Evolutionary conservation across 345 rosid species (phyloP).

Genomic region (Murraya koenigii): DNA sequence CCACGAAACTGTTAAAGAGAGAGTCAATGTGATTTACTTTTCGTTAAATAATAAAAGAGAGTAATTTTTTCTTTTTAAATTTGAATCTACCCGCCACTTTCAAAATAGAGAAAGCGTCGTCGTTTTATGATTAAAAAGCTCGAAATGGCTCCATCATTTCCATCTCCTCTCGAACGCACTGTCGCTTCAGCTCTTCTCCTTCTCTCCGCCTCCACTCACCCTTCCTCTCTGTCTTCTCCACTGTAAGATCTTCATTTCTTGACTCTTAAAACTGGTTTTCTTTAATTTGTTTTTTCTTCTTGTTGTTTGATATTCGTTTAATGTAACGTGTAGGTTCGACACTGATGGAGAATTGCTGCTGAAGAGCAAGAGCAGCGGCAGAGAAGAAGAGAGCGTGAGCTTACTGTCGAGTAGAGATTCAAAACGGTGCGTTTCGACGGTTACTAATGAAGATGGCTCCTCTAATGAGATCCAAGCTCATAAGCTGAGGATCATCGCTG

Average conservation of each 20-base stretch:
- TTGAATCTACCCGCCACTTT: constrained; percentile 55
- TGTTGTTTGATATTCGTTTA: not conserved
- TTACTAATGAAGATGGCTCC: constrained; percentile 39
- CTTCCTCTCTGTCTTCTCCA: constrained; percentile 31
- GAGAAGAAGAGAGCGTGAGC: constrained; percentile 37
- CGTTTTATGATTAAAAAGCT: constrained; percentile 1
- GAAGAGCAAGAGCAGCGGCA: constrained; percentile 18
- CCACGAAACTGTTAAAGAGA: not conserved
- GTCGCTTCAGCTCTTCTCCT: constrained; percentile 84
- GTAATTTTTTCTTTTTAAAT: constrained; percentile 6
- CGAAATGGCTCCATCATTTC: constrained; percentile 45
- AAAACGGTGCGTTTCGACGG: constrained; percentile 34
- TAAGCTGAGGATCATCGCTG: constrained; percentile 33
- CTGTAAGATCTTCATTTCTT: constrained; percentile 19
- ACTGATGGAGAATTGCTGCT: constrained; percentile 14
- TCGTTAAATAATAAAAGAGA: not conserved
- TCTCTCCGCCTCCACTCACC: constrained; percentile 35
- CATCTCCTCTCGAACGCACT: constrained; percentile 54
- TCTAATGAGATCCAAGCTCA: constrained; percentile 29
- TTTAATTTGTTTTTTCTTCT: not conserved
- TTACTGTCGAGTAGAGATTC: constrained; percentile 30
- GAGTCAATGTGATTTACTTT: not conserved
- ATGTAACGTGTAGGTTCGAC: constrained; percentile 19
- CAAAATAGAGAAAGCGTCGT: constrained; percentile 15
- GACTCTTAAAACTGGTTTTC: not conserved